phyloP scores from a whole-genome alignment of 106 monocot species.

The Cymbidium sinense region DNA sequence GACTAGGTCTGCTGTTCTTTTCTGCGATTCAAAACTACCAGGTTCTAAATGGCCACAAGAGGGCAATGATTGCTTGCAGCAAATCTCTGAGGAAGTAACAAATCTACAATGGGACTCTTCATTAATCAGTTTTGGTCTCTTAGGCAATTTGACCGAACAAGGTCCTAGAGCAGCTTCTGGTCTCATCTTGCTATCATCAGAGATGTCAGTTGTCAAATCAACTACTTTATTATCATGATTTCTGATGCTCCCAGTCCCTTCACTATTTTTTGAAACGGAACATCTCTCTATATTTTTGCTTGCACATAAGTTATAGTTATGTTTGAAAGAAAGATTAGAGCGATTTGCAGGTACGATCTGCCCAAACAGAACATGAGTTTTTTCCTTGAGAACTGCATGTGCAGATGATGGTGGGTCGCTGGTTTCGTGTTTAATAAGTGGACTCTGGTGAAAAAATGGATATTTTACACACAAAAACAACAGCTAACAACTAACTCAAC shows the following conservation, averaged over 20 bases:
- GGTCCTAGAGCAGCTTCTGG: slow-evolving; percentile 11
- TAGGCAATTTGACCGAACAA: slow-evolving; percentile 34
- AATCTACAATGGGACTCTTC: not conserved
- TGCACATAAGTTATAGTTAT: slow-evolving; percentile 1
- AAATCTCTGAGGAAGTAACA: slow-evolving; percentile 6
- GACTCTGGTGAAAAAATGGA: slow-evolving; percentile 27
- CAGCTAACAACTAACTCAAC: slow-evolving; percentile 2
- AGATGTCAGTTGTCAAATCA: slow-evolving; percentile 37
- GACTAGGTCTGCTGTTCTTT: slow-evolving; percentile 7
- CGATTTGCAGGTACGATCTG: slow-evolving; percentile 69
- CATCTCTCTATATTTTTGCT: slow-evolving; percentile 12
- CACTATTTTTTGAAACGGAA: slow-evolving; percentile 13
- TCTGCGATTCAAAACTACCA: slow-evolving; percentile 3
- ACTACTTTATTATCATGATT: slow-evolving; percentile 27
- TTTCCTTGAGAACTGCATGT: slow-evolving; percentile 15
- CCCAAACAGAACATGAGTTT: slow-evolving; percentile 16
- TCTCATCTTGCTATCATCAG: slow-evolving; percentile 2
- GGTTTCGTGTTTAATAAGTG: slow-evolving; percentile 17
- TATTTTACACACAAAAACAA: not conserved
- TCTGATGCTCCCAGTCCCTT: slow-evolving; percentile 7
- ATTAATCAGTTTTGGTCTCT: slow-evolving; percentile 10
- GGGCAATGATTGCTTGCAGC: slow-evolving; percentile 12
- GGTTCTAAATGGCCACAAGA: slow-evolving; percentile 13
- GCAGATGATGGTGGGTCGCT: slow-evolving; percentile 17
- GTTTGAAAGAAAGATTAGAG: slow-evolving; percentile 38